These are phyloP conservation scores for Fusarium subglutinans DNA, from an alignment of 2,329 filamentous ascomycete genomes.

Conservation along the genomic window DNA sequence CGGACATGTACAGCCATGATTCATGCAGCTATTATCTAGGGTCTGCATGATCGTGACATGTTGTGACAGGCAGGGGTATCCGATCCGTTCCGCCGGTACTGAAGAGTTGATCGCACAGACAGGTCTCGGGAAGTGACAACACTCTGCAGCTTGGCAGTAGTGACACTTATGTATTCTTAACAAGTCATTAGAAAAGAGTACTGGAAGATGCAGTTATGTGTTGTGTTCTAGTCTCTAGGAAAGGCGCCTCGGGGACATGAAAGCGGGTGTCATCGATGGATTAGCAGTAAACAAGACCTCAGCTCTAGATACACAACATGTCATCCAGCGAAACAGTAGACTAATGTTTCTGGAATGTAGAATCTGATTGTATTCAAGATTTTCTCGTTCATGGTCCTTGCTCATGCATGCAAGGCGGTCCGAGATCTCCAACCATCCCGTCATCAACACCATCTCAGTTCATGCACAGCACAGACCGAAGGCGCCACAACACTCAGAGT, in stretches of 20 bases:
- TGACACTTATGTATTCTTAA: neutral
- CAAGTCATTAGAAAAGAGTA: rapidly evolving
- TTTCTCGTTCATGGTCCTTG: neutral
- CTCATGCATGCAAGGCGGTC: neutral
- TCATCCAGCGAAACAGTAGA: rapidly evolving
- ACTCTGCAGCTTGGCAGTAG: neutral
- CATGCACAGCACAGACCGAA: neutral
- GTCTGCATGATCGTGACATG: conserved; percentile 5
- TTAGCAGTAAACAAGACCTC: neutral
- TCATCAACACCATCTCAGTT: neutral
- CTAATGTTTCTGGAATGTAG: neutral
- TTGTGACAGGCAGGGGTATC: conserved; percentile 7
- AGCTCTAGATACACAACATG: neutral
- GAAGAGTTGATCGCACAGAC: neutral
- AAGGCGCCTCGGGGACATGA: neutral
- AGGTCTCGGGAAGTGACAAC: neutral
- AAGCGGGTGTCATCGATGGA: neutral
- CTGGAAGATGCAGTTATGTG: neutral
- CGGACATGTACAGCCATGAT: neutral
- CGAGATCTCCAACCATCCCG: neutral
- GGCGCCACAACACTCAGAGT: neutral
- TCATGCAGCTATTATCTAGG: conserved; percentile 1
- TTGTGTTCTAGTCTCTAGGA: neutral
- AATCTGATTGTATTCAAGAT: neutral
- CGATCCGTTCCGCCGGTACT: neutral